Conservation (phyloP, 441 rosid genomes). For the Gossypium gossypioides region DNA sequence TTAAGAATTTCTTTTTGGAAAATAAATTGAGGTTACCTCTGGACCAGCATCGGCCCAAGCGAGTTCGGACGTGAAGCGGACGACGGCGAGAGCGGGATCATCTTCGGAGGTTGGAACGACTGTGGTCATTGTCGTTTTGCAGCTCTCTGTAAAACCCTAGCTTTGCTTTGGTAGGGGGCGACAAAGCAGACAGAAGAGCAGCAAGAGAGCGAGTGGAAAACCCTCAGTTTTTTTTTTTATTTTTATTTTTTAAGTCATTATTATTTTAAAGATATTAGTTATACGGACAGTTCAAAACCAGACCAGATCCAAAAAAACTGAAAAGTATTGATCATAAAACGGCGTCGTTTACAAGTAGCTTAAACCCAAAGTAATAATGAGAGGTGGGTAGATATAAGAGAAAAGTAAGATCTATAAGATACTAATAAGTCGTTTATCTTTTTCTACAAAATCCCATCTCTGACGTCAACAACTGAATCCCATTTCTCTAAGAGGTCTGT, state of each 20-base stretch:
- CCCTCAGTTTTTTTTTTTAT: conserved; percentile 22
- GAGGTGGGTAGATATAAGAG: background rate
- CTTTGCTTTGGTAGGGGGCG: conserved; percentile 4
- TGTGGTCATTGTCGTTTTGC: conserved; percentile 49
- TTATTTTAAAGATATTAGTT: too few species aligned
- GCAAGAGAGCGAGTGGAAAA: conserved; percentile 18
- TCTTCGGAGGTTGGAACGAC: conserved; percentile 91
- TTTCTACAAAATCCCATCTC: background rate
- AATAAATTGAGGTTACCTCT: conserved; percentile 38
- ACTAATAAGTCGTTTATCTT: background rate
- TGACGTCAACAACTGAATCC: background rate
- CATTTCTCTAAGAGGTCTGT: background rate
- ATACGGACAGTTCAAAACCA: too few species aligned
- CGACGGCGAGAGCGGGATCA: conserved; percentile 80
- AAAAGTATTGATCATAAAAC: background rate
- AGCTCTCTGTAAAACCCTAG: conserved; percentile 25
- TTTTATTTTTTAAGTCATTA: too few species aligned
- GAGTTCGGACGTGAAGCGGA: conserved; percentile 81
- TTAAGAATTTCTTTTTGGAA: background rate
- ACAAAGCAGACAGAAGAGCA: conserved; percentile 23
- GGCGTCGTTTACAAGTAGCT: background rate
- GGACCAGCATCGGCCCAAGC: conserved; percentile 99
- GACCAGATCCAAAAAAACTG: too few species aligned
- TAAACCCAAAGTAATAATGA: background rate
- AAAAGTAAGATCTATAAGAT: background rate